Evolutionary conservation across 1,284 basidiomycete genomes (phyloP), one percentile per base, ranked within the genome.

Genomic region (Coniferiporia weirii): DNA sequence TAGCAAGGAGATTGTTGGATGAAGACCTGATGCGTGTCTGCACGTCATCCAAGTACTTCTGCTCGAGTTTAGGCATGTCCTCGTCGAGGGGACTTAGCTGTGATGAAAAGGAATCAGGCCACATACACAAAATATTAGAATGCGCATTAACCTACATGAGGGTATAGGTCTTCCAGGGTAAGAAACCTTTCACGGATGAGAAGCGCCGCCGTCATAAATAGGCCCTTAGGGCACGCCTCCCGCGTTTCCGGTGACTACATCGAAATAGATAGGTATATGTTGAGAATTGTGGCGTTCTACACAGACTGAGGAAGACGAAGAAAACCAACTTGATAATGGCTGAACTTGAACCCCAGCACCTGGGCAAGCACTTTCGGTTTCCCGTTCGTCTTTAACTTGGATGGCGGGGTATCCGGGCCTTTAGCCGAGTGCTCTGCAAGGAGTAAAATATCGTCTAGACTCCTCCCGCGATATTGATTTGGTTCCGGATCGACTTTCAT

Each of bases 271-370:
- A 60, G 44, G 48, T 58, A 27, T 32, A 15, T 19, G 40, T 52
- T 61, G 49, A 57, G 51, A 45, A 61, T 52, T 52, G 54, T 46
- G 9, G 22, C 32, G 20, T 38, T 36, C 52, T 4, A 52, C 45
- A 50, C 59, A 50, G 59, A 52, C 62, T 8, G 17, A 47, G 38
- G 6, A 55, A 20, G n/a, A 13, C 15, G n/a, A 22, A 32, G 52
- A 38, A 32, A 54, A 67, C 81, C 57, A 64, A 91, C 91, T 74
- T 93, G 87, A 72, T 96, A 98, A 71, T 90, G 87, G 9, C 81
- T 79, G 68, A 97, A 97, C 71, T 99, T 98, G 81, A 98, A 98
- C 19, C 96, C 96, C 12, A 99, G 76, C 1, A 98, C 88, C 72
- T 98, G 93, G 8, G 93, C 90, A 63, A 96, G 77, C 13, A 94